Base-by-base conservation (phyloP, 495 filamentous ascomycete genomes). In the Neurospora sp. region DNA sequence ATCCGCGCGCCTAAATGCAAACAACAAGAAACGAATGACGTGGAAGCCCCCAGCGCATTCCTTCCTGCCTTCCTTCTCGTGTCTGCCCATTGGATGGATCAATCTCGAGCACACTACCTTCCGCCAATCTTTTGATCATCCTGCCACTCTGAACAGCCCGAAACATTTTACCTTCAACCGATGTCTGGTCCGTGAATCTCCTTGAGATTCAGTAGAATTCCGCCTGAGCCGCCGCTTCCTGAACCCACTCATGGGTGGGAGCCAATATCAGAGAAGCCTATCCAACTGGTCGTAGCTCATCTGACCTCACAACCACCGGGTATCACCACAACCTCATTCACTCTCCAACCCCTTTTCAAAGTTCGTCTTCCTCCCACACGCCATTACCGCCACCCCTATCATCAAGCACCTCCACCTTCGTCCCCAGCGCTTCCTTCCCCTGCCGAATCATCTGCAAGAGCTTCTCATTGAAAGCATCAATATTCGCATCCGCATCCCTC, bases 371-470 rank as follows among this genome's bases (percentile, higher is more conserved):
- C 73, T 84, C 83, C 83, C 84, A 85, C 41, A 73, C 78, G 0
- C 54, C 72, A 3, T 39, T 76, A 5, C 70, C 70, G 1, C 69
- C 46, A 91, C 88, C 69, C 95, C 85, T 77, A 91, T 85, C 74
- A 41, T 76, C 77, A 35, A 70, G 46, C 71, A 98, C 87, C 77
- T 93, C 91, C 20, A 94, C 85, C 70, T 85, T 94, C 40, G 93
- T 92, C 12, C 92, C 93, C 27, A 98, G 78, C 14, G 96, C 96
- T 78, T 96, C 92, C 78, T 90, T 92, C 0, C 94, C 96, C 80
- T 98, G 90, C 9, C 90, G 81, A 59, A 99, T 97, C 92, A 99
- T 93, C 39, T 87, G 90, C 76, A 91, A 88, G 37, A 98, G 82
- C 76, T 90, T 89, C 44, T 88, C 85, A 78, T 95, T 96, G 80